Conservation (phyloP, 1,139 yeast species). For the Lodderomyces parapsilosis region DNA sequence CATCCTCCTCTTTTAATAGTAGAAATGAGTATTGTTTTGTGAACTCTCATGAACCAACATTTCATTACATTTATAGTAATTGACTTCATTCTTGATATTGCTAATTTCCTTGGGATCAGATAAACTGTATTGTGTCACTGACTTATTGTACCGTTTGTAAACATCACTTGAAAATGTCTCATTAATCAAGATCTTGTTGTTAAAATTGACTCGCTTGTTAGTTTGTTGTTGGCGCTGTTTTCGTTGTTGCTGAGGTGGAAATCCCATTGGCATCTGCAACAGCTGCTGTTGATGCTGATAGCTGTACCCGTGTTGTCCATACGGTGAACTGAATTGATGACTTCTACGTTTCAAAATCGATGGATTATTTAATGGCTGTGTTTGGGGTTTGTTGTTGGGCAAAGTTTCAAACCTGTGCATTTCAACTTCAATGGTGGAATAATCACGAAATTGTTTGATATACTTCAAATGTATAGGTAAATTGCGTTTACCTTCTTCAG, state of each 20-base stretch:
- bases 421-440: constrained; percentile 30
- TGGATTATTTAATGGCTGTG: background rate
- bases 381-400: constrained; percentile 4
- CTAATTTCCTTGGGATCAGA: constrained; percentile 46
- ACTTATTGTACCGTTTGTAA: constrained; percentile 53
- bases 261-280: background rate
- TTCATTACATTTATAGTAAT: constrained; percentile 50
- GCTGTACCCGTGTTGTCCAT: background rate
- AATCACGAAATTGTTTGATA: constrained; percentile 41
- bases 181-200: constrained; percentile 42
- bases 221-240: background rate
- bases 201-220: constrained; percentile 22
- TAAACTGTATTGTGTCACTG: constrained; percentile 50
- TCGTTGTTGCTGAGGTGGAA: background rate
- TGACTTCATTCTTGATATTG: constrained; percentile 50
- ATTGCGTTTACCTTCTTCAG: constrained; percentile 28
- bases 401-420: constrained; percentile 33
- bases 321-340: background rate
- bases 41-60: constrained; percentile 57
- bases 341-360: constrained; percentile 8
- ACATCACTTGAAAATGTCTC: constrained; percentile 49
- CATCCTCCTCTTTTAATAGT: constrained; percentile 24
- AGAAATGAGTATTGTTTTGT: constrained; percentile 53
- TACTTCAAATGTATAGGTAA: constrained; percentile 41
- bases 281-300: background rate